phyloP scores from a whole-genome alignment of 805 yeast species.

The Monosporozyma aerobia region DNA sequence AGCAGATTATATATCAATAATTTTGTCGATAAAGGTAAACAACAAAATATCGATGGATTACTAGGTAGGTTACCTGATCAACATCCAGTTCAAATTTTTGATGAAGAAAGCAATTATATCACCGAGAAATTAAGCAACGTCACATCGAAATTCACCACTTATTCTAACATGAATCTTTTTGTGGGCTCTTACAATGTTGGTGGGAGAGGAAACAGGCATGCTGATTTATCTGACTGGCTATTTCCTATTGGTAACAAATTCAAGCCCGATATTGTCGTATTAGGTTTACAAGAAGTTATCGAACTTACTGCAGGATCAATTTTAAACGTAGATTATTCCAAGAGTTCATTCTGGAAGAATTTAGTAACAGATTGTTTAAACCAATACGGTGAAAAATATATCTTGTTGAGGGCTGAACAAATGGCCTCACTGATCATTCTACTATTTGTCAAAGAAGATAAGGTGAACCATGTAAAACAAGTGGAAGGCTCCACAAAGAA shows the following conservation, averaged over 20 bases:
- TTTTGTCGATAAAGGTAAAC: constrained; percentile 85
- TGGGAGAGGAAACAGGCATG: constrained; percentile 46
- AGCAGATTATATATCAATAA: constrained; percentile 92
- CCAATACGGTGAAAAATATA: constrained; percentile 41
- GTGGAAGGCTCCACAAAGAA: constrained; percentile 88
- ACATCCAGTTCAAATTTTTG: constrained; percentile 59
- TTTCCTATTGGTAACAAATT: constrained; percentile 56
- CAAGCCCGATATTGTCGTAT: constrained; percentile 69
- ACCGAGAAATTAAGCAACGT: constrained; percentile 40
- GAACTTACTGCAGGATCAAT: constrained; percentile 89
- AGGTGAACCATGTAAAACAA: constrained; percentile 48
- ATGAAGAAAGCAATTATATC: constrained; percentile 80
- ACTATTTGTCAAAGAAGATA: constrained; percentile 47
- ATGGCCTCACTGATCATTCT: constrained; percentile 64
- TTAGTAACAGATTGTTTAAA: constrained; percentile 58
- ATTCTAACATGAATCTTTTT: constrained; percentile 51
- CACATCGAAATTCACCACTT: constrained; percentile 48
- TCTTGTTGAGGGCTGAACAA: constrained; percentile 61
- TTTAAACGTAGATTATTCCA: constrained; percentile 68
- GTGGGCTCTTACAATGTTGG: constrained; percentile 85
- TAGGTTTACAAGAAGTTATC: constrained; percentile 91
- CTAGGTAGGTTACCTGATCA: constrained; percentile 76
- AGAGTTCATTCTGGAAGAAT: constrained; percentile 69
- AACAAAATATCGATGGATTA: constrained; percentile 72
- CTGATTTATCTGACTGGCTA: constrained; percentile 65